Evolutionary conservation across 2,329 filamentous ascomycete genomes (phyloP).

Genomic region (Colletotrichum siamense): DNA sequence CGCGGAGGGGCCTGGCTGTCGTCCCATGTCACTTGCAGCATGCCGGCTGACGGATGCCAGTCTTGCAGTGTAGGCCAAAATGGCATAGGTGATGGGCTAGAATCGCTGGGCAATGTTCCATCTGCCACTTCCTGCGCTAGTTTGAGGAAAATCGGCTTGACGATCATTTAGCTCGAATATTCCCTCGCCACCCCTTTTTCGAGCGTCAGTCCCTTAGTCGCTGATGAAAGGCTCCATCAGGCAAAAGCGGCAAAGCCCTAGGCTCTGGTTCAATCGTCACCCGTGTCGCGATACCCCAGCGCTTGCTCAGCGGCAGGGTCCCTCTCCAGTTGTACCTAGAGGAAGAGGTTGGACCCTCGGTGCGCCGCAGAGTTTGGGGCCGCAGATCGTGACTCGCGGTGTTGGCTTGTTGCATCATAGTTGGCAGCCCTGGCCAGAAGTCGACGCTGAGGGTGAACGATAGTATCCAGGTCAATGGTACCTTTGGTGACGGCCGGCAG

Average conservation of each 20-base stretch:
- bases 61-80: not conserved
- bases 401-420: conserved; percentile 19
- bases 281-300: conserved; percentile 1
- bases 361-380: conserved; percentile 11
- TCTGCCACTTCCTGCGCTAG: conserved; percentile 9
- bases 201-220: not conserved
- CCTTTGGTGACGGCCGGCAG: not conserved
- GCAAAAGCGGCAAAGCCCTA: conserved; percentile 21
- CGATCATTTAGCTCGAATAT: conserved; percentile 12
- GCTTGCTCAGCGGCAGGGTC: not conserved
- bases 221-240: conserved; percentile 1
- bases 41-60: conserved; percentile 13
- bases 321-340: not conserved
- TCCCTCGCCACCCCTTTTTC: conserved; percentile 18
- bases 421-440: not conserved
- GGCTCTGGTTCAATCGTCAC: not conserved
- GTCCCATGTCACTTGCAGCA: conserved; percentile 21
- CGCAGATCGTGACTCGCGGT: conserved; percentile 20
- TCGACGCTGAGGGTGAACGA: not conserved
- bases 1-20: conserved; percentile 6
- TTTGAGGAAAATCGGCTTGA: conserved; percentile 11
- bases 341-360: conserved; percentile 17
- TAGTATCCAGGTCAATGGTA: not conserved
- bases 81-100: conserved; percentile 6
- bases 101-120: conserved; percentile 9